Conservation (phyloP, 352 stramenopile species). For the Globisporangium heterothallicum region DNA sequence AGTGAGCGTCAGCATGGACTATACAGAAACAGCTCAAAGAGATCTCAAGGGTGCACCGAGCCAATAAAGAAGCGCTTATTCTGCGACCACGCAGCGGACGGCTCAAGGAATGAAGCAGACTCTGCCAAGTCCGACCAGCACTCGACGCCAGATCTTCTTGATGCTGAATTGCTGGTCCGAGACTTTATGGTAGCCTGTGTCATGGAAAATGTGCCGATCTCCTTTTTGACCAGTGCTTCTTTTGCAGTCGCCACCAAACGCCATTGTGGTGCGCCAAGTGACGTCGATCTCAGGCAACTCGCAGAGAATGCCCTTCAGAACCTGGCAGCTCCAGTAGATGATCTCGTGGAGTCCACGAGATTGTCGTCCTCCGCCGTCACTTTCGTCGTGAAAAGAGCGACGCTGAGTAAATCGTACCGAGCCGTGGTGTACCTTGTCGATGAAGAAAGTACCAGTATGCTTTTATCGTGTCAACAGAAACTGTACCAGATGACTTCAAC, state of each 20-base stretch:
- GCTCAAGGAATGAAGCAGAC: not conserved
- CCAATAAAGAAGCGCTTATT: constrained; percentile 11
- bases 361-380: constrained; percentile 2
- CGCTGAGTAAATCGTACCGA: not conserved
- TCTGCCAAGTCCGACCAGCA: not conserved
- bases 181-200: constrained; percentile 8
- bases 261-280: not conserved
- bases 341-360: not conserved
- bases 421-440: constrained; percentile 14
- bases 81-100: not conserved
- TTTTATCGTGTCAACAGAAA: constrained; percentile 10
- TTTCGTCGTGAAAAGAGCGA: constrained; percentile 6
- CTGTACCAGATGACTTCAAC: not conserved
- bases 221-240: constrained; percentile 8
- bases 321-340: not conserved
- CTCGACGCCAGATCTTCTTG: not conserved
- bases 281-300: not conserved
- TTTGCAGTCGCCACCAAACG: constrained; percentile 2
- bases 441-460: not conserved
- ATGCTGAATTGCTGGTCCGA: not conserved
- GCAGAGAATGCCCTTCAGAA: not conserved
- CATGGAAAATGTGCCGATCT: constrained; percentile 9
- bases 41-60: not conserved
- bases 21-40: not conserved
- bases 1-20: not conserved